Conservation (phyloP, 1,284 basidiomycete genomes). For the Golubevia sp. region DNA sequence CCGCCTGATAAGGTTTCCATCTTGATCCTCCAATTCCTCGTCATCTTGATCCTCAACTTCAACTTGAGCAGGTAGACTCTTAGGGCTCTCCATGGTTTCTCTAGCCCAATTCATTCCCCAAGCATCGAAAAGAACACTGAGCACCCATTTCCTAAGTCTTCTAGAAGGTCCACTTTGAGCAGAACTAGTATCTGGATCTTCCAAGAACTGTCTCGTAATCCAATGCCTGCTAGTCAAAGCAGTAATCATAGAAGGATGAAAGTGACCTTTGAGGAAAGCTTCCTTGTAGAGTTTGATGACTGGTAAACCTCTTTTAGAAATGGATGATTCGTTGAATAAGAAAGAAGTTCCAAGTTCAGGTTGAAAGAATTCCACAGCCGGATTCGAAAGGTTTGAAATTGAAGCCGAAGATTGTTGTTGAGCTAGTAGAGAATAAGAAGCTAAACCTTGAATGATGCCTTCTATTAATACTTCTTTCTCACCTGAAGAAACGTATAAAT, state of each 20-base stretch:
- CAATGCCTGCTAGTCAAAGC: constrained; percentile 21
- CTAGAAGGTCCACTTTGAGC: constrained; percentile 25
- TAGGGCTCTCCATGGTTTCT: constrained; percentile 31
- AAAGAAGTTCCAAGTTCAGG: not conserved
- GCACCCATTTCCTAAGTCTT: constrained; percentile 26
- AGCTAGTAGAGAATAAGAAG: constrained; percentile 34
- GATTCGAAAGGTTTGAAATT: constrained; percentile 22
- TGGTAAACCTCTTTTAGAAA: not conserved
- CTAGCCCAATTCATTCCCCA: constrained; percentile 49
- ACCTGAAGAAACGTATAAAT: constrained; percentile 22
- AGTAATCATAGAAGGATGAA: constrained; percentile 22
- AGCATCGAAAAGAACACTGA: constrained; percentile 27
- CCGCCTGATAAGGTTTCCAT: constrained; percentile 15
- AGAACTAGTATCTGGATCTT: constrained; percentile 38
- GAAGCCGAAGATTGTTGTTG: constrained; percentile 7
- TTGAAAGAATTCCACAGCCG: constrained; percentile 25
- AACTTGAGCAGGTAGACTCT: not conserved
- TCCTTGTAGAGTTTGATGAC: constrained; percentile 18
- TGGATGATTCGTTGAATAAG: not conserved
- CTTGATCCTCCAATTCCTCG: constrained; percentile 3
- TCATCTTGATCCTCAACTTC: constrained; percentile 2
- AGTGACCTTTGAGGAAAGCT: constrained; percentile 19
- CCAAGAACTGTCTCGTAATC: constrained; percentile 17
- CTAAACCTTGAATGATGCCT: constrained; percentile 34
- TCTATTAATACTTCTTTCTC: constrained; percentile 33